A percentile compares a stretch with the other conserved stretches of the same genome.
These are phyloP conservation scores for Trypanosoma avium DNA, from an alignment of 208 protist genomes.

Conservation along the genomic window DNA sequence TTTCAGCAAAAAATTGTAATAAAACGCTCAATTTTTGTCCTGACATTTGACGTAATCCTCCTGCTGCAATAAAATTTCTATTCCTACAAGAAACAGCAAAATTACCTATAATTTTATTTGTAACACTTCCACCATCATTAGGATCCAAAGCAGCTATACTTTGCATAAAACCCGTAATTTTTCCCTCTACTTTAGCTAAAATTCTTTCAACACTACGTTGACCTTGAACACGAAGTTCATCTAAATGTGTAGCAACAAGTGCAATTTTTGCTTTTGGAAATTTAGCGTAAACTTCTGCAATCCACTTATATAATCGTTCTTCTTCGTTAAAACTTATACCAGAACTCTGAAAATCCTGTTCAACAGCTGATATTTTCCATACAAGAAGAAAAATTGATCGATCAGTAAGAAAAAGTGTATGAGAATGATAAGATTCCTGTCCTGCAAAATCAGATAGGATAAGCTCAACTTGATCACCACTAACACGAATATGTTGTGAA, in stretches of 20 bases:
- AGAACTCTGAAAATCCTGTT: conserved; percentile 80
- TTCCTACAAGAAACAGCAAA: conserved; percentile 90
- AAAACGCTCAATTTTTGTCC: conserved; percentile 67
- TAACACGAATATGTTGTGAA: conserved; percentile 52
- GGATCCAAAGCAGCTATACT: conserved; percentile 34
- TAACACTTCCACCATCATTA: conserved; percentile 3
- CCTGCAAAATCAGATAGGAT: conserved; percentile 86
- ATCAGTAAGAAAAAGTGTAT: conserved; percentile 84
- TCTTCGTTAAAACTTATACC: conserved; percentile 82
- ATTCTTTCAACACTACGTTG: conserved; percentile 88
- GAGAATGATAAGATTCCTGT: conserved; percentile 86
- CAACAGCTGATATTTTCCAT: conserved; percentile 88
- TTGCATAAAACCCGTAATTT: conserved; percentile 64
- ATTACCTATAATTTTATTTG: conserved; percentile 62
- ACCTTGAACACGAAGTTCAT: conserved; percentile 82
- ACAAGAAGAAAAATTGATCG: conserved; percentile 87
- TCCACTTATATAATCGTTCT: conserved; percentile 81
- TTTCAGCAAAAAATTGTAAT: conserved; percentile 58
- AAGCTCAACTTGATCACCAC: conserved; percentile 61
- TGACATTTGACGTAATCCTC: conserved; percentile 52
- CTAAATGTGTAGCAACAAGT: conserved; percentile 86
- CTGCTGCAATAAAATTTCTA: conserved; percentile 72
- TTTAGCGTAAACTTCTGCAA: conserved; percentile 87
- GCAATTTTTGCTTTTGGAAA: conserved; percentile 72
- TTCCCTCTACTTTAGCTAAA: conserved; percentile 72